These are phyloP conservation scores for Lepidium aucheri DNA, from an alignment of 345 rosid species.

Conservation along the genomic window DNA sequence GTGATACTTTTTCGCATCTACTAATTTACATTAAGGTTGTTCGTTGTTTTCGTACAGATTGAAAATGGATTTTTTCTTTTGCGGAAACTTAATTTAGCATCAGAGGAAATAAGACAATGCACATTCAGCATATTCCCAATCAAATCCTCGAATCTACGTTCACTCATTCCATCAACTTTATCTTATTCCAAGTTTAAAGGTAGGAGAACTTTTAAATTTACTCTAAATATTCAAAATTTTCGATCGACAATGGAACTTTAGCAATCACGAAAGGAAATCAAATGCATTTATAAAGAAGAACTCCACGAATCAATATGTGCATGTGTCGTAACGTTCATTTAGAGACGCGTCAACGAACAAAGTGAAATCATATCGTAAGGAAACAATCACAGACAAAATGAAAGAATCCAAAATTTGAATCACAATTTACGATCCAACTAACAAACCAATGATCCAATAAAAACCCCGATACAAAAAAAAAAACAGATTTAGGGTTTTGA, in stretches of 20 bases:
- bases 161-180: not conserved
- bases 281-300: not conserved
- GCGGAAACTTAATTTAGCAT: not conserved
- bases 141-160: not conserved
- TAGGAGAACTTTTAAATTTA: not conserved
- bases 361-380: not conserved
- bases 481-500: slow-evolving; percentile 24
- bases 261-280: not conserved
- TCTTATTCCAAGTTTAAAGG: not conserved
- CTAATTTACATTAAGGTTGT: not conserved
- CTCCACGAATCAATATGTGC: slow-evolving; percentile 5
- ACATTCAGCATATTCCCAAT: not conserved
- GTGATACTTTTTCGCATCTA: not conserved
- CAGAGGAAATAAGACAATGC: not conserved
- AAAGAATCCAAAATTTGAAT: not conserved
- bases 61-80: not conserved
- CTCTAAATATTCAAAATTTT: slow-evolving; percentile 1
- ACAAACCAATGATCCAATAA: slow-evolving; percentile 7
- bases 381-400: not conserved
- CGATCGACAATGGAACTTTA: slow-evolving; percentile 4
- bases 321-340: slow-evolving; percentile 3
- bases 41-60: not conserved
- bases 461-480: not conserved
- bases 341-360: slow-evolving; percentile 10
- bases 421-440: slow-evolving; percentile 3